Conservation (phyloP, 768 basidiomycete species). For the Pisolithus sp. region DNA sequence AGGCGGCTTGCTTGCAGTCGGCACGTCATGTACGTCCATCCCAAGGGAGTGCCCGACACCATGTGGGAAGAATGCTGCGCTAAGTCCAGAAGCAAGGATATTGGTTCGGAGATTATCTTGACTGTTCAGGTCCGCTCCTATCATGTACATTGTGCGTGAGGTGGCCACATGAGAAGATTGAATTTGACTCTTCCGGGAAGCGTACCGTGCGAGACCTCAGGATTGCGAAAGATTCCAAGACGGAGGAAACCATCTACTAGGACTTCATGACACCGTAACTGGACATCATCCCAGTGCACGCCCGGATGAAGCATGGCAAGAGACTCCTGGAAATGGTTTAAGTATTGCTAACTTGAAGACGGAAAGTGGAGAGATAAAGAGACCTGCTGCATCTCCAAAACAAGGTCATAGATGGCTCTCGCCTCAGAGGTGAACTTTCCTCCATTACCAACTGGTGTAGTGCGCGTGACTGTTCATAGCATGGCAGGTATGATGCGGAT, state of each 20-base stretch:
- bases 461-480: constrained; percentile 61
- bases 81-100: constrained; percentile 71
- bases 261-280: constrained; percentile 74
- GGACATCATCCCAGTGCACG: constrained; percentile 87
- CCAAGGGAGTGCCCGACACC: constrained; percentile 89
- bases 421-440: constrained; percentile 84
- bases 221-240: constrained; percentile 80
- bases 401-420: constrained; percentile 77
- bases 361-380: background rate
- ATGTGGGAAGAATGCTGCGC: constrained; percentile 90
- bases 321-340: constrained; percentile 43
- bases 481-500: constrained; percentile 21
- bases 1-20: constrained; percentile 70
- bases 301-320: constrained; percentile 67
- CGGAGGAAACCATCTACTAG: constrained; percentile 78
- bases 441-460: constrained; percentile 90
- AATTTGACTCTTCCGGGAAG: background rate
- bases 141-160: background rate
- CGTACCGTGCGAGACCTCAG: constrained; percentile 31
- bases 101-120: constrained; percentile 29
- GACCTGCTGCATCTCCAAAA: constrained; percentile 82
- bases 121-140: constrained; percentile 3
- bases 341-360: background rate
- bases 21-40: constrained; percentile 91
- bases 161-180: background rate